Base-by-base conservation (phyloP, 2,329 filamentous ascomycete genomes). In the Fusarium newnesense region DNA sequence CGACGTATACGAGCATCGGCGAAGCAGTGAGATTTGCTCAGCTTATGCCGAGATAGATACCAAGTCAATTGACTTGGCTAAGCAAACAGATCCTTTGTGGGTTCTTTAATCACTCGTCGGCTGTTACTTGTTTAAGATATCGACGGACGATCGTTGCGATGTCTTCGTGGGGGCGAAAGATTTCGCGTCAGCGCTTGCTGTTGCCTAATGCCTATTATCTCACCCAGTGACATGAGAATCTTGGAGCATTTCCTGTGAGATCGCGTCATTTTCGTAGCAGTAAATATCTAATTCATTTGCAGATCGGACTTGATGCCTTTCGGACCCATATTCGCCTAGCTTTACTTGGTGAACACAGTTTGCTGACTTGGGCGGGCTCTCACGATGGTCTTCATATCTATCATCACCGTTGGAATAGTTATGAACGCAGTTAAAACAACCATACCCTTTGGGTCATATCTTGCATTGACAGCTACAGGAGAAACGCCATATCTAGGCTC, bases 331-430 rank as follows among this genome's bases (percentile, higher is more conserved):
- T 16, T 12, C 34, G 2, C 4, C 10, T 39, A 54, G 13, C 9
- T 7, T 28, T 85, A 21, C 90, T 90, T 89, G 74, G 85, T 98
- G 92, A 28, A 96, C 91, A 77, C 1, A 95, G 94, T 82, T 97
- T 90, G 62, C 90, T 85, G 59, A 88, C 82, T 65, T 94, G 88
- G 72, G 92, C 92, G 53, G 98, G 87, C 21, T 87, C 84, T 72
- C 89, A 93, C 24, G 37, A 97, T 87, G 59, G 86, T 81, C 75
- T 90, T 88, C 60, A 98, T 87, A 64, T 95, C 94, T 87, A 64
- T 95, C 94, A 4, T 95, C 91, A 71, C 90, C 89, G 54, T 90
- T 88, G 84, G 91, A 97, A 81, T 91, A 89, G 83, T 96, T 93
- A 24, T 24, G 24, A 24, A 24, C 24, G 24, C 24, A 24, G 24